Conservation (phyloP, 176 grass and related monocot genomes). For the Eragrostis curvula region DNA sequence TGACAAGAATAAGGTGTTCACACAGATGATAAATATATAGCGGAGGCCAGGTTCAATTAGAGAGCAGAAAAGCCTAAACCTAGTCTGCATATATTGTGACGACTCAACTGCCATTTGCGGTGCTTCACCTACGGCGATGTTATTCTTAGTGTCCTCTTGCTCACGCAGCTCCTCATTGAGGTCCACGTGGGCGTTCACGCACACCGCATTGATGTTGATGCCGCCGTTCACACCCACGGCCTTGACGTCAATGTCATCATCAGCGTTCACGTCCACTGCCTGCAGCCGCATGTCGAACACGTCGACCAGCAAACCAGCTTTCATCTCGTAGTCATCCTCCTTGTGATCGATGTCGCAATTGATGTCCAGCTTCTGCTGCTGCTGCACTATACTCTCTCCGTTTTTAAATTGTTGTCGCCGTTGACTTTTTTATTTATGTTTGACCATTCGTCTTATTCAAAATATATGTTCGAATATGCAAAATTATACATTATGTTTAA, state of each 20-base stretch:
- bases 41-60: background rate
- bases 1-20: no score
- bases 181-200: conserved; percentile 24
- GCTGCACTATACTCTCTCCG: background rate
- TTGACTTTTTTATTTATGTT: no score
- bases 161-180: conserved; percentile 19
- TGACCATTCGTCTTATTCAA: no score
- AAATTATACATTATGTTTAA: no score
- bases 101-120: conserved; percentile 38
- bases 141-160: conserved; percentile 6
- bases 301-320: conserved; percentile 43
- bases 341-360: conserved; percentile 32
- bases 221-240: background rate
- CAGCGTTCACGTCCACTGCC: background rate
- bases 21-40: no score
- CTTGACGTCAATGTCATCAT: background rate
- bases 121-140: background rate
- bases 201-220: conserved; percentile 23
- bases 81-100: conserved; percentile 54
- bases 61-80: conserved; percentile 54
- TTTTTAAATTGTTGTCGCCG: no score
- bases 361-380: conserved; percentile 15
- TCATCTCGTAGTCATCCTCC: conserved; percentile 30
- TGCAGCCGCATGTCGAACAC: conserved; percentile 38
- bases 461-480: no score